A percentile compares a stretch with the other conserved stretches of the same genome.
Conservation (phyloP, 805 yeast species). For the Candida piceae region DNA sequence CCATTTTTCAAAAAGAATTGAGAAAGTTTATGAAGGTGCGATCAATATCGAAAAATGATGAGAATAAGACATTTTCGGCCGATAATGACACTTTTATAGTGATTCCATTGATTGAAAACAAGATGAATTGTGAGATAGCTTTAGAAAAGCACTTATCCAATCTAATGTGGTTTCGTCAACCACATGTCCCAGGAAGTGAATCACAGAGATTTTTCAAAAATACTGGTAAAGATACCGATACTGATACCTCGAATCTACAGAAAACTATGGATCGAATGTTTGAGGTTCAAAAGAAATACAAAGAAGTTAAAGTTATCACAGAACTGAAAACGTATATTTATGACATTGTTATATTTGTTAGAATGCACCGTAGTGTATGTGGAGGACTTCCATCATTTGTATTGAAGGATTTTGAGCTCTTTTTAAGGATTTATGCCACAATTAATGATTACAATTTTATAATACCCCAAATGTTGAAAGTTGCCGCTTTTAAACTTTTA, state of each 20-base stretch:
- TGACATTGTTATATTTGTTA: conserved; percentile 47
- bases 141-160: conserved; percentile 19
- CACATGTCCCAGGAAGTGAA: conserved; percentile 16
- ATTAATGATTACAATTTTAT: conserved; percentile 38
- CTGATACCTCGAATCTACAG: neutral
- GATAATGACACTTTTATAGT: too few relatives aligned
- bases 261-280: conserved; percentile 1
- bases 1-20: conserved; percentile 8
- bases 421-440: conserved; percentile 38
- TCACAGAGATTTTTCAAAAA: too few relatives aligned
- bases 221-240: neutral
- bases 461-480: conserved; percentile 48
- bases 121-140: conserved; percentile 14
- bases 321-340: conserved; percentile 52
- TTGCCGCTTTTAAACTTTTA: conserved; percentile 43
- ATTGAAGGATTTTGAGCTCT: conserved; percentile 36
- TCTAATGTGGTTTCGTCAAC: conserved; percentile 30
- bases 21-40: conserved; percentile 3
- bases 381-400: conserved; percentile 49
- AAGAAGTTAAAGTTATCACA: conserved; percentile 35
- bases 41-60: too few relatives aligned
- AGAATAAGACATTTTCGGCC: too few relatives aligned
- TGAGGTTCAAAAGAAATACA: neutral
- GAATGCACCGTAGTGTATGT: conserved; percentile 50
- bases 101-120: conserved; percentile 15